Conservation (phyloP, 495 filamentous ascomycete species). For the Poronia punctata region DNA sequence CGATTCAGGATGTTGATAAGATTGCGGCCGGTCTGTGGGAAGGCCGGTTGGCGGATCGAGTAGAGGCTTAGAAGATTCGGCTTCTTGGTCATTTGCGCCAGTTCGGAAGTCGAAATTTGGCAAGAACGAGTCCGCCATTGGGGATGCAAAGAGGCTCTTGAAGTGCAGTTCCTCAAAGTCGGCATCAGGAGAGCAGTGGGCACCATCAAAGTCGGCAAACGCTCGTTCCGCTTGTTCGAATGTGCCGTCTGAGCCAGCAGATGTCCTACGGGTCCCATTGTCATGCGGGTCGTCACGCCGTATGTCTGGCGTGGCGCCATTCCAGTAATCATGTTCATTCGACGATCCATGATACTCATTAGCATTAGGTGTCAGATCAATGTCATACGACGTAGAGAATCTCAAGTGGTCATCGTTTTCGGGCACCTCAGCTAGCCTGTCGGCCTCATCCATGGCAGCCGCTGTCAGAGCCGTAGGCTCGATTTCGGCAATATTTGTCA, state of each 20-base stretch:
- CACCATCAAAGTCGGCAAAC: conserved; percentile 92
- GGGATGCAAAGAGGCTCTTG: conserved; percentile 20
- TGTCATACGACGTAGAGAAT: conserved; percentile 15
- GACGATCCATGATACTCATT: conserved; percentile 15
- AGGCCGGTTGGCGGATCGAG: conserved; percentile 16
- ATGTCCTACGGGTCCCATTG: conserved; percentile 29
- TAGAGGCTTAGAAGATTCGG: conserved; percentile 9
- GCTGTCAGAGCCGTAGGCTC: conserved; percentile 38
- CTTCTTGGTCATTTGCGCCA: conserved; percentile 10
- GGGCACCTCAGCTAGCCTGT: conserved; percentile 26
- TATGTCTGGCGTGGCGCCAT: conserved; percentile 17
- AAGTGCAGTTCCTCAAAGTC: conserved; percentile 26
- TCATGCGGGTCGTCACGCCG: conserved; percentile 17
- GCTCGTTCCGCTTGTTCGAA: conserved; percentile 60
- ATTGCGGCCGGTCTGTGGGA: conserved; percentile 44
- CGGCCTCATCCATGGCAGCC: conserved; percentile 39
- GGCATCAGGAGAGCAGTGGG: conserved; percentile 60
- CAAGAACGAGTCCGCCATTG: conserved; percentile 13
- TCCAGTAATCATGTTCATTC: conserved; percentile 20
- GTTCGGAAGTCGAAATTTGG: conserved; percentile 15
- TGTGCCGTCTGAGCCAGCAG: conserved; percentile 58
- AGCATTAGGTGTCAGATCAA: conserved; percentile 19
- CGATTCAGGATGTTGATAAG: conserved; percentile 56
- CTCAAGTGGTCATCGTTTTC: conserved; percentile 27
- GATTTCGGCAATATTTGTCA: conserved; percentile 40